Percentiles rank a stretch among this genome's conserved stretches.
Conservation (phyloP, 495 filamentous ascomycete species). For the Talaromyces ruber region DNA sequence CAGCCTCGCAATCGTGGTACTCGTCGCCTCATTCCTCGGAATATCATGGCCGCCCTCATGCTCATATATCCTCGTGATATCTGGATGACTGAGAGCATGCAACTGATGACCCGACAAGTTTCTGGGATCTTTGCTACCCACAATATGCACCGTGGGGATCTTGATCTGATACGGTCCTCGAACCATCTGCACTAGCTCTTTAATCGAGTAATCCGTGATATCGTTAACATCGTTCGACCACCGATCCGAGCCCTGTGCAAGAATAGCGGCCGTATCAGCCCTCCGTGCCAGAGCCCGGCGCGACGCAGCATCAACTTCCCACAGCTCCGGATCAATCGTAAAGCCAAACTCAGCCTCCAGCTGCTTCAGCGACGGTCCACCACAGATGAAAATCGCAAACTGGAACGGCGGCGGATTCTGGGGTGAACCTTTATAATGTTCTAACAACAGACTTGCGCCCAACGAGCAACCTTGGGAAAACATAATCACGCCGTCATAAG, state of each 20-base stretch:
- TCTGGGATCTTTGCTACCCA: conserved; percentile 49
- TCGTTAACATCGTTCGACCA: conserved; percentile 15
- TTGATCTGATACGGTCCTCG: conserved; percentile 31
- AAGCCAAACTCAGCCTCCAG: conserved; percentile 43
- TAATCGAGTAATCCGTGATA: conserved; percentile 35
- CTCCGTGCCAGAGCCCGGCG: conserved; percentile 19
- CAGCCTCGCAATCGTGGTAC: conserved; percentile 26
- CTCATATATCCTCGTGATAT: conserved; percentile 37
- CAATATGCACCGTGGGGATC: conserved; percentile 57
- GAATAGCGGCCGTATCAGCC: conserved; percentile 19
- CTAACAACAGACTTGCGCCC: conserved; percentile 33
- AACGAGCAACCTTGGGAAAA: conserved; percentile 54
- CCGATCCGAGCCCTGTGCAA: conserved; percentile 18
- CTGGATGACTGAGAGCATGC: conserved; percentile 41
- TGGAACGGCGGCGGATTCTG: conserved; percentile 41
- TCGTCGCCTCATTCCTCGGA: conserved; percentile 28
- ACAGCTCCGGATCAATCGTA: conserved; percentile 31
- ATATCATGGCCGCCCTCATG: conserved; percentile 52
- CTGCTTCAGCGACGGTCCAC: conserved; percentile 38
- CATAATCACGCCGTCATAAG: conserved; percentile 52
- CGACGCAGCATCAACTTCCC: conserved; percentile 24
- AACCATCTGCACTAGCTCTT: conserved; percentile 39
- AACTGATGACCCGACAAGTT: conserved; percentile 48
- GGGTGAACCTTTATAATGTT: conserved; percentile 27
- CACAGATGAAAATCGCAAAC: conserved; percentile 52